Evolutionary conservation across 805 yeast genomes (phyloP), one percentile per base, ranked within the genome.

Genomic region (Maudiozyma barnettii): DNA sequence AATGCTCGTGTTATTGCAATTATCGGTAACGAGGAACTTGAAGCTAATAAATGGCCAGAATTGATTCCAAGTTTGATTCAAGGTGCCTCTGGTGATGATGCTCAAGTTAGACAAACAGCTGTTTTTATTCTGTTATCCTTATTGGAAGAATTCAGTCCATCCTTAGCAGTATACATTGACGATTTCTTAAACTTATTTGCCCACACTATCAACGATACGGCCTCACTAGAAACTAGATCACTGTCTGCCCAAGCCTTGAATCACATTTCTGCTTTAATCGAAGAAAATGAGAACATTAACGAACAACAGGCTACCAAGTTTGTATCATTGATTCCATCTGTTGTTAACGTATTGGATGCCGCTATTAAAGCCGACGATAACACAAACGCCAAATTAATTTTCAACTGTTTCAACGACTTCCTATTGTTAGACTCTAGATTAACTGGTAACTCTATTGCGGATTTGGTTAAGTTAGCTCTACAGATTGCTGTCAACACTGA

Each of bases 1-100:
- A 75, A 84, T 47, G 90, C 98, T 21, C 81, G 96, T 66, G 86
- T 90, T 49, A 81, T 93, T 57, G 81, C 96, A 26, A 82, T 89
- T 41, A 86, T 93, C 62, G 95, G 87, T 37, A 79, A 80, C 55
- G 66, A 73, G 46, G 98, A 91, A 64, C 71, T 89, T 52, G 80
- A 79, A 46, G 75, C 75, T 36, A 66, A 73, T 51, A 65, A 76
- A 54, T 93, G 98, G 98, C 77, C 82, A 5, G 81, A 79, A 39
- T 75, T 93, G 54, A 74, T 91, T 51, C 84, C 86, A 31, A 71
- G 77, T 45, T 73, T 93, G 59, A 80, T 84, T 48, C 69, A 73
- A 48, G 84, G 86, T 40, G 83, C 88, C 43, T 74, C 77, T 47
- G 77, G 78, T 47, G 64, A 71, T 38, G 63, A 70, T 40, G 68